Base-by-base conservation (phyloP, 306 rosid species). In the Echinosophora koreensis region DNA sequence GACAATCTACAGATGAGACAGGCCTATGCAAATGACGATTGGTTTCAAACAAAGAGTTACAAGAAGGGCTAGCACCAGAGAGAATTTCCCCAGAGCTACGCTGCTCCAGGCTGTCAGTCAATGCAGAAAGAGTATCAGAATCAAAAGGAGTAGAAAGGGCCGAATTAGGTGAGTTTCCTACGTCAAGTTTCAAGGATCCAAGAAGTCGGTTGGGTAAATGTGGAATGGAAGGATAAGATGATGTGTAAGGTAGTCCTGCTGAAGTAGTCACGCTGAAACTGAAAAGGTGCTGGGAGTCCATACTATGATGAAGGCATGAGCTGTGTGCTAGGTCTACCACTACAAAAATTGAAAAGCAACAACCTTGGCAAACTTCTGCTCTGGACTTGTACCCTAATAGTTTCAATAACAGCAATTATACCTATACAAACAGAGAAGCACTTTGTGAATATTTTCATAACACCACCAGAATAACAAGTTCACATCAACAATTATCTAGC, bases 241-340 rank as follows among this genome's bases (percentile, higher is more conserved):
- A 67, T 66, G 89, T 77, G 72, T 56, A 74, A 47, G 90, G 77
- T 22, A 78, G 37, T 55, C 90, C 84, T 17, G 87, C 71, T 1
- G 81, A 66, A 76, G 81, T 77, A 83, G 81, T 80, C 13, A 82
- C 84, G 46, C 82, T 76, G 72, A 75, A 82, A 69, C 84, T 71
- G 67, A 82, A 72, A 76, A 82, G 76, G 41, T 83, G 87, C 69
- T 75, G 86, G 3, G 91, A 92, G 75, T 91, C 98, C 98, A 93
- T 91, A 34, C 82, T 90, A 79, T 42, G 68, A 74, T 52, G 71
- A 66, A 60, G 74, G 85, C 90, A 84, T 87, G 82, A 68, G 80
- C 77, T 41, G 52, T 37, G 22, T 37, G 22, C 51, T 15, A 39
- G 42, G 44, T 6, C 37, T 32, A 74, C 46, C 6, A 8, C 46